Conservation (phyloP, 305 asterid genomes). For the Plantago coronopus region DNA sequence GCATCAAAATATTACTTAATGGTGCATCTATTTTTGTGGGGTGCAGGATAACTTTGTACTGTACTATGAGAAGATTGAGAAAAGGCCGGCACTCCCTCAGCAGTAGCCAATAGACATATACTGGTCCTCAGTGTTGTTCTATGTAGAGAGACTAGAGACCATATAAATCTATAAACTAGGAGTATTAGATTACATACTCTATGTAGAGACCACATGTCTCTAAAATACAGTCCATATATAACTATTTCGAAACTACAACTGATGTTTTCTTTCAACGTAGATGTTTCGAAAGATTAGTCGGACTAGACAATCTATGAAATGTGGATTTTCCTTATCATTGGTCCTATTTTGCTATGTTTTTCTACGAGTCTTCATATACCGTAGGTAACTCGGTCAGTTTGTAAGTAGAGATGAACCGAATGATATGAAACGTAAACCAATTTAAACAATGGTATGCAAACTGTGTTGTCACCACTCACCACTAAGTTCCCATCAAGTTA, state of each 20-base stretch:
- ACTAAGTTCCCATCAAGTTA: no score
- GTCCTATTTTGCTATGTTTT: no score
- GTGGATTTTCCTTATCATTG: background rate
- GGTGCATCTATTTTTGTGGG: background rate
- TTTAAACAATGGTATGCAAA: no score
- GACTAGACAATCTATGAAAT: background rate
- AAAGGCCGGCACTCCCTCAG: slow-evolving; percentile 52
- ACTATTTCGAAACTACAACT: background rate
- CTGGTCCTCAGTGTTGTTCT: slow-evolving; percentile 3
- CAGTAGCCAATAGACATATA: slow-evolving; percentile 21
- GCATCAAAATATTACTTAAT: slow-evolving; percentile 9
- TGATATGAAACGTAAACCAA: no score
- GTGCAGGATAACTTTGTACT: slow-evolving; percentile 77
- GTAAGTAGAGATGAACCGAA: no score
- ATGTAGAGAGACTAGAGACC: no score
- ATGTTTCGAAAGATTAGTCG: background rate
- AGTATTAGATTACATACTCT: no score
- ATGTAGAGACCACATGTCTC: slow-evolving; percentile 7
- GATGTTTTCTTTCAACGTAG: background rate
- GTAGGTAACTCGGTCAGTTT: no score
- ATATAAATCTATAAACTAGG: no score
- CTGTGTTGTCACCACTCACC: no score
- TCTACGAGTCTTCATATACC: no score
- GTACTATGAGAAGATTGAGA: slow-evolving; percentile 73
- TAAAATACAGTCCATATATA: background rate